Evolutionary conservation across 1,284 basidiomycete genomes (phyloP).

Genomic region (Ceratorhiza oryzae-sativae): DNA sequence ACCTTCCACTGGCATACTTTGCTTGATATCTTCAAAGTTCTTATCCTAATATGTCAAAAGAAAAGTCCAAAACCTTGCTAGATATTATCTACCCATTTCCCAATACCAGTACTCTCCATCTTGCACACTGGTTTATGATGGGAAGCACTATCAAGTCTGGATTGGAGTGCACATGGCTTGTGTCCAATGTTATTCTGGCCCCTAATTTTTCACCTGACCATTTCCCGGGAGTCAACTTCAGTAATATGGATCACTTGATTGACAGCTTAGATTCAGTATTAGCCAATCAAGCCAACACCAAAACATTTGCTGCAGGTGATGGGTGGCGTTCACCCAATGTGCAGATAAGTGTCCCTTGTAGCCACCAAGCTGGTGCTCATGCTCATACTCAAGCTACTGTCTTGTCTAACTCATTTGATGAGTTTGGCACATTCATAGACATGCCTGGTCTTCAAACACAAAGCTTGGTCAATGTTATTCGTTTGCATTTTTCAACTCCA

Average conservation of each 20-base stretch:
- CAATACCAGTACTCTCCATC: background rate
- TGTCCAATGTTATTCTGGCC: background rate
- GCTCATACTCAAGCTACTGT: background rate
- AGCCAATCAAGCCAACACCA: slow-evolving; percentile 32
- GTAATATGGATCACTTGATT: no score
- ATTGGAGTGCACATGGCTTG: background rate
- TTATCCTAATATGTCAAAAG: background rate
- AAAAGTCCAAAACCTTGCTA: background rate
- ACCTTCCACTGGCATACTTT: background rate
- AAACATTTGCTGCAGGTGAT: background rate
- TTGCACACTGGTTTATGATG: slow-evolving; percentile 9
- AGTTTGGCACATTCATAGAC: background rate
- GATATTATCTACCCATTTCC: background rate
- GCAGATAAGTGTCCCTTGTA: background rate
- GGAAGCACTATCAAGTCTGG: background rate
- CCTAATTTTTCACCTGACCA: background rate
- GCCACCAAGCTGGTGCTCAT: background rate
- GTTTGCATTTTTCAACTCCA: background rate
- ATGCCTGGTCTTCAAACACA: background rate
- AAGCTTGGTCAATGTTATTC: background rate
- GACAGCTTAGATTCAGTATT: slow-evolving; percentile 42
- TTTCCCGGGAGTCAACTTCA: background rate
- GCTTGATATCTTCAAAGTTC: background rate
- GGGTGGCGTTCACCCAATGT: background rate
- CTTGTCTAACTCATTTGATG: background rate